Evolutionary conservation across 768 basidiomycete species (phyloP), one percentile per base, ranked within the genome.

Genomic region (Boletales sp.): DNA sequence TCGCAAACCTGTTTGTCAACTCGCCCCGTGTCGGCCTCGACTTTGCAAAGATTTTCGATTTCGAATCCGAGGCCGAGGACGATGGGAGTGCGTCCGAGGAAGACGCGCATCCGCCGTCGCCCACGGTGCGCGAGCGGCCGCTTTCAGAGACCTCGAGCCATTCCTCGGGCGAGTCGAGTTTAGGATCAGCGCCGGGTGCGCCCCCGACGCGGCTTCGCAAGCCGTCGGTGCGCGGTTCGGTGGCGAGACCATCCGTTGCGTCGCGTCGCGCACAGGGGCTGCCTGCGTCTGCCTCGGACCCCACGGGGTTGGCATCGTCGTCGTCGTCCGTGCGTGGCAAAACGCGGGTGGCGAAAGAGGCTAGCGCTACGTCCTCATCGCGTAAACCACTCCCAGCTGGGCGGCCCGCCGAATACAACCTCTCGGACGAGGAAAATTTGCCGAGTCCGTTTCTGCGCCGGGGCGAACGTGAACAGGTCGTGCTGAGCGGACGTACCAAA

Each of bases 381-480:
- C 41, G 32, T 8, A 66, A 68, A 15, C 38, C 38, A n/a, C 57
- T 64, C 4, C 51, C 57, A 3, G 27, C n/a, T n/a, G n/a, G 19
- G 1, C 47, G 41, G 0, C 65, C 77, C 4, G 72, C 81, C 4
- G 70, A 77, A 50, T 92, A 90, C 58, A 83, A 90, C 63, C 58
- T 86, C 10, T 73, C 74, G 1, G 88, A 92, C 61, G 90, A 90
- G 62, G 89, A 90, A 65, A 91, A 90, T 64, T 74, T 92, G 0
- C 90, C 90, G 0, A 89, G 87, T 61, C 90, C 90, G 6, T 92
- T 92, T 68, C 63, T 92, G 38, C 86, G 85, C 61, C 74, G 79
- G 43, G 67, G 52, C 5, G 81, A 82, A 29, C 66, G 72, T 21
- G 74, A 73, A 35, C 59, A 59, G 43, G 21, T 40, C n/a, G 47